Percentiles rank a stretch among this genome's conserved stretches.
Conservation (phyloP, 495 filamentous ascomycete species). For the Trichodelitschia bisporula region DNA sequence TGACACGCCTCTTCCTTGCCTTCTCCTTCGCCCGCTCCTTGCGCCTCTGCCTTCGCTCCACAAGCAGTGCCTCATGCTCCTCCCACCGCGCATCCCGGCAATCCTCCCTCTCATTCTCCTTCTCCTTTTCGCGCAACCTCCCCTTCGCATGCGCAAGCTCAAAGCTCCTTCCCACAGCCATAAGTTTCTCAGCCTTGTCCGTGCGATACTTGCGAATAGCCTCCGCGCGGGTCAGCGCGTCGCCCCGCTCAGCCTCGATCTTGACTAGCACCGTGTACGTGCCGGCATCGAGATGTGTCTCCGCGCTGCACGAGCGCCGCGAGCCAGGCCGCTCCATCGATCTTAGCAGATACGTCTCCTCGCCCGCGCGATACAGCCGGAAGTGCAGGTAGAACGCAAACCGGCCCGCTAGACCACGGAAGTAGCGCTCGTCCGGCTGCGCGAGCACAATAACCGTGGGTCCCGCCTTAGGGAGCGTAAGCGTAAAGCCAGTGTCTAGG, state of each 20-base stretch:
- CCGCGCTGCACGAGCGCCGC: slow-evolving; percentile 38
- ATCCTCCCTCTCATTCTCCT: background rate
- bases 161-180: slow-evolving; percentile 52
- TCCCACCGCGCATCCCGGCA: background rate
- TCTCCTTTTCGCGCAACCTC: slow-evolving; percentile 14
- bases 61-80: background rate
- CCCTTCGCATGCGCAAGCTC: slow-evolving; percentile 61
- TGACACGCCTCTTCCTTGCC: background rate
- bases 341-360: slow-evolving; percentile 68
- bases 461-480: slow-evolving; percentile 38
- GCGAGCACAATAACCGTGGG: slow-evolving; percentile 59
- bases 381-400: slow-evolving; percentile 61
- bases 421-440: slow-evolving; percentile 74
- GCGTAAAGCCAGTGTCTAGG: slow-evolving; percentile 55
- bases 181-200: slow-evolving; percentile 44
- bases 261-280: background rate
- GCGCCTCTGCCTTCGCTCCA: background rate
- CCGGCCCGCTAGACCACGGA: slow-evolving; percentile 56
- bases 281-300: background rate
- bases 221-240: slow-evolving; percentile 32
- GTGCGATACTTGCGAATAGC: slow-evolving; percentile 35
- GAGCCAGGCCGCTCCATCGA: slow-evolving; percentile 29
- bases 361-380: slow-evolving; percentile 53
- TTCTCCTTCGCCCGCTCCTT: slow-evolving; percentile 1
- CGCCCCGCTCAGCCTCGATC: slow-evolving; percentile 14